Evolutionary conservation across 805 yeast genomes (phyloP), one percentile per base, ranked within the genome.

Genomic region (Hanseniaspora vineae): DNA sequence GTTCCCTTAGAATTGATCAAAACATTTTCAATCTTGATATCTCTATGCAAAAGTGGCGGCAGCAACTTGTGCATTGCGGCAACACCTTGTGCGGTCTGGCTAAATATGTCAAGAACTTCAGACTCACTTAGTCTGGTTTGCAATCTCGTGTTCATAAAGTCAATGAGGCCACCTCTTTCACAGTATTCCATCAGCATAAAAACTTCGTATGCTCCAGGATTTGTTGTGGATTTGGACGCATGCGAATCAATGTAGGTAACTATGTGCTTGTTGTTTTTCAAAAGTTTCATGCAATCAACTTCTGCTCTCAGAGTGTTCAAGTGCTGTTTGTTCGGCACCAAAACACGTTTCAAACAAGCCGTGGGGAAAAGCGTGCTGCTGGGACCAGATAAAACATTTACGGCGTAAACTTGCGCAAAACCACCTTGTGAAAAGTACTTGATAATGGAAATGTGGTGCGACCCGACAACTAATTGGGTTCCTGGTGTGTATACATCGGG

Each of bases 171-270:
- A 50, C 83, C 81, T 14, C 76, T 73, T 6, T 81, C 72, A 60
- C 95, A 84, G 55, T 77, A 80, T 57, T 84, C 95, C 94, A 84
- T 84, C 46, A 84, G 65, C 14, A 84, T 67, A 51, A 83, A 80
- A 44, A 84, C 95, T 60, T 83, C 94, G 55, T 84, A 84, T 45
- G 70, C 70, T 13, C 84, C 85, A 17, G 60, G 61, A 2, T 69
- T 61, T n/a, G 57, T 49, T 20, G 66, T 49, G 64, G 82, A 67
- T 55, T 94, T 73, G 12, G 94, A 79, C 6, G 98, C 98, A 66
- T 92, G 96, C 2, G 96, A 86, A 63, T 92, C 98, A 46, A 88
- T 84, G 62, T 92, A 92, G 2, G 86, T 80, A 1, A 92, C 98
- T 51, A 92, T 79, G 59, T 81, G 80, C 43, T 75, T 74, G 53